Evolutionary conservation across 2,329 filamentous ascomycete species (phyloP), one percentile per base, ranked within the genome.

Genomic region (Colletotrichum trifolii): DNA sequence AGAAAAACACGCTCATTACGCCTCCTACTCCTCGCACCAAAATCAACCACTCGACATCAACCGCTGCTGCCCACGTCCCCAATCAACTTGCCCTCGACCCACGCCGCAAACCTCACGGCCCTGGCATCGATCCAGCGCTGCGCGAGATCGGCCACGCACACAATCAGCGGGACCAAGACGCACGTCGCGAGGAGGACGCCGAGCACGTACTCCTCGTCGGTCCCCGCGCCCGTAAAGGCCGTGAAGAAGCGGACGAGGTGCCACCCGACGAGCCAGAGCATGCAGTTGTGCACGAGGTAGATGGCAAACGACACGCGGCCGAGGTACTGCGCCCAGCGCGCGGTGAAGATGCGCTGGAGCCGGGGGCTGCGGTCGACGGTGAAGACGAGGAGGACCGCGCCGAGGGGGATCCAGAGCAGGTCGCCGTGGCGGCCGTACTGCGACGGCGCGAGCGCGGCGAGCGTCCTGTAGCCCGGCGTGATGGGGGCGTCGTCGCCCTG

Each of bases 221-320:
- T 50, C 13, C 15, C 8, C 8, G 40, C n/a, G 15, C 62, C 62
- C 12, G 58, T 56, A 3, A 65, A 6, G 25, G 13, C 15, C 46
- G 58, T 55, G 15, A 47, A 62, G 33, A 60, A 50, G 6, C 34
- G 50, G 9, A 49, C 17, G 25, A 55, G 39, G 10, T 54, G 52
- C 45, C 50, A 56, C 5, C 87, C 89, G 1, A 90, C 56, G 0
- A 80, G 81, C 79, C 81, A 85, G 1, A 91, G 76, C 1, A 91
- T 73, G 0, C 88, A 88, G 0, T 88, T 88, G 68, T 91, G 89
- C 10, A 90, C 81, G 8, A 91, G 78, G 74, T 91, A 91, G 9
- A 91, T 76, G 2, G 85, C 80, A 71, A 85, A 91, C 0, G 87
- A 89, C 59, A 90, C 81, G 50, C 84, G 82, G 1, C 88, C 89